phyloP scores from a whole-genome alignment of 2,329 filamentous ascomycete genomes.

The Cadophora malorum region DNA sequence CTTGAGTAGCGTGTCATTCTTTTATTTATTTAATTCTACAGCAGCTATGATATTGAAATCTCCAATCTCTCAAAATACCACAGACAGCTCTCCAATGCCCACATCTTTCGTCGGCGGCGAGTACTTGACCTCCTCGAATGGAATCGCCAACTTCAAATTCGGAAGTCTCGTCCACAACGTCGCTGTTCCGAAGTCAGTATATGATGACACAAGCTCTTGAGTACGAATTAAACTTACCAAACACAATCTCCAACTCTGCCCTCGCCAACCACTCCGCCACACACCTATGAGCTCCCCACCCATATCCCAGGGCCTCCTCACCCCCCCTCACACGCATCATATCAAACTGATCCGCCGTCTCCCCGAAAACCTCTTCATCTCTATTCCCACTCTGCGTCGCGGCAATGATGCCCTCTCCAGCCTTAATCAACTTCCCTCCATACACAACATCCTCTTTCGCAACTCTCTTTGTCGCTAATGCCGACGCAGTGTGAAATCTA shows the following conservation, averaged over 20 bases:
- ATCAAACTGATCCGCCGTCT: constrained; percentile 51
- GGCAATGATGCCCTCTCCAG: constrained; percentile 55
- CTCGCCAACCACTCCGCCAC: constrained; percentile 53
- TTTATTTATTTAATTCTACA: background rate
- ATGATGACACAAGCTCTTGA: background rate
- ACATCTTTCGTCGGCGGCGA: constrained; percentile 50
- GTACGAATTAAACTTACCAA: constrained; percentile 46
- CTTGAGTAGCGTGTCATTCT: background rate
- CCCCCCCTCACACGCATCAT: constrained; percentile 49
- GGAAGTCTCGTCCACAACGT: constrained; percentile 49
- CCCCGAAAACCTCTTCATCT: constrained; percentile 52
- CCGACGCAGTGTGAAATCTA: constrained; percentile 55
- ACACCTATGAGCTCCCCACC: constrained; percentile 55
- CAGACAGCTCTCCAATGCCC: constrained; percentile 49
- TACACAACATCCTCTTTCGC: constrained; percentile 55
- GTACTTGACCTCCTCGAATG: constrained; percentile 50
- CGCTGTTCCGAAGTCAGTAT: background rate
- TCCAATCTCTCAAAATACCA: constrained; percentile 25
- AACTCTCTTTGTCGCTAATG: constrained; percentile 54
- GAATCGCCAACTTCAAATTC: constrained; percentile 49
- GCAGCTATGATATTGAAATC: background rate
- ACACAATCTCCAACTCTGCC: constrained; percentile 52
- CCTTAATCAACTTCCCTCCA: constrained; percentile 49
- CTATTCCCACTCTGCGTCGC: constrained; percentile 56
- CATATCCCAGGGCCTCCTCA: constrained; percentile 52